Conservation (phyloP, 345 rosid genomes). For the Syzygium oleosum region DNA sequence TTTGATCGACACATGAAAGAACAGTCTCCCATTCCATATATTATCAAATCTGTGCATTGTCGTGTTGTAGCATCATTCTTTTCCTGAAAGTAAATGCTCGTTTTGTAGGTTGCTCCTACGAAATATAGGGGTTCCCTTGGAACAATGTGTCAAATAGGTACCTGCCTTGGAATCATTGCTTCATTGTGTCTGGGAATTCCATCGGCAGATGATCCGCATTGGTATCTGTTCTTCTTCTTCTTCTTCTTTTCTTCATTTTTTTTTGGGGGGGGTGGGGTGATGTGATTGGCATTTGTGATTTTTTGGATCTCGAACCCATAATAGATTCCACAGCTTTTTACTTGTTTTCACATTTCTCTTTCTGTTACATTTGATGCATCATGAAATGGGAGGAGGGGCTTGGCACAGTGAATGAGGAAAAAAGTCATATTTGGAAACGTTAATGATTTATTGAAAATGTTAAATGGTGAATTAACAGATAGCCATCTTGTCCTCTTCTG, state of each 20-base stretch:
- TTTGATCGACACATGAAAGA: background rate
- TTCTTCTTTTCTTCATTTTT: background rate
- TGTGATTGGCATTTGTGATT: background rate
- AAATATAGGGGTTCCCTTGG: conserved; percentile 70
- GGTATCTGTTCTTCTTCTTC: conserved; percentile 32
- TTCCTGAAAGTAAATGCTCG: background rate
- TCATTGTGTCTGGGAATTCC: conserved; percentile 55
- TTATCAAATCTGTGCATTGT: background rate
- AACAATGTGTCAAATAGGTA: conserved; percentile 53
- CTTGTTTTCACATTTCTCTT: background rate
- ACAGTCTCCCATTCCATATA: background rate
- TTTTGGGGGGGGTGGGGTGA: background rate
- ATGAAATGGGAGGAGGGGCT: background rate
- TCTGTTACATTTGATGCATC: background rate
- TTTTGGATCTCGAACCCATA: no score
- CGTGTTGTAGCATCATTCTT: background rate
- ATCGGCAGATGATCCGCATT: conserved; percentile 60
- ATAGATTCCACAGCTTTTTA: background rate
- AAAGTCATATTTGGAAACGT: background rate
- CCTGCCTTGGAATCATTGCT: conserved; percentile 63
- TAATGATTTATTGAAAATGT: background rate
- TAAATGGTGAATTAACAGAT: background rate
- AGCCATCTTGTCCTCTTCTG: background rate
- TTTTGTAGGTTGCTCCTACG: conserved; percentile 64
- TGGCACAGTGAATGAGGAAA: background rate